Evolutionary conservation across 208 protist species (phyloP), one percentile per base, ranked within the genome.

Genomic region (Porcisia deanei): DNA sequence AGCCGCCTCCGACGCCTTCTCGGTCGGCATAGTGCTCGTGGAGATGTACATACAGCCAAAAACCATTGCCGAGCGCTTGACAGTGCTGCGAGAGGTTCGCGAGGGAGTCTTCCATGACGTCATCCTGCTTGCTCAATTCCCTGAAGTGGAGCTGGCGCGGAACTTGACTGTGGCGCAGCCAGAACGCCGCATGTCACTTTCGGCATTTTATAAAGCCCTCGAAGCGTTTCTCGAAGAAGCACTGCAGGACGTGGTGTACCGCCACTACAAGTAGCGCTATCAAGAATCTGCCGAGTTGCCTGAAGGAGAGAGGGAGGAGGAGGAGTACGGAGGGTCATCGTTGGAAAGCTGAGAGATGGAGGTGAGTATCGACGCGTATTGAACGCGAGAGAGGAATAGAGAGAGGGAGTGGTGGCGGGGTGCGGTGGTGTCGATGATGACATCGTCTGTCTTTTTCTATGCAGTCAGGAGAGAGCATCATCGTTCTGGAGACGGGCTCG

Each of bases 1-100:
- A 2, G 45, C 84, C 20, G 84, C 85, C 55, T 89, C 91, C 0
- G 93, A 97, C 69, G 83, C 79, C 14, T 97, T 90, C 69, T 86
- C 91, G 0, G 41, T 89, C 16, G 93, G 89, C n/a, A 79, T 97
- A 1, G 64, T 97, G 43, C 67, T 96, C 39, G 88, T 89, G 10
- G 91, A 97, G 82, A 89, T 96, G 87, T 97, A 97, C 71, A 25
- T 95, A n/a, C 77, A 86, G 66, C 91, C 91, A 0, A 91, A 74
- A 25, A 97, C 93, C 1, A 85, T 92, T 12, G 68, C 90, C 18
- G 91, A 97, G 82, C 86, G 93, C 6, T 69, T 96, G 34, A 70
- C 75, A 30, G 82, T 88, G 64, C 75, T 97, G 66, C 70, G 76
- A 4, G 75, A 84, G 43, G 84, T 91, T 59, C 89, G 93, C 9